These are phyloP conservation scores for Neobulgaria alba DNA, from an alignment of 2,329 filamentous ascomycete genomes.

Conservation along the genomic window DNA sequence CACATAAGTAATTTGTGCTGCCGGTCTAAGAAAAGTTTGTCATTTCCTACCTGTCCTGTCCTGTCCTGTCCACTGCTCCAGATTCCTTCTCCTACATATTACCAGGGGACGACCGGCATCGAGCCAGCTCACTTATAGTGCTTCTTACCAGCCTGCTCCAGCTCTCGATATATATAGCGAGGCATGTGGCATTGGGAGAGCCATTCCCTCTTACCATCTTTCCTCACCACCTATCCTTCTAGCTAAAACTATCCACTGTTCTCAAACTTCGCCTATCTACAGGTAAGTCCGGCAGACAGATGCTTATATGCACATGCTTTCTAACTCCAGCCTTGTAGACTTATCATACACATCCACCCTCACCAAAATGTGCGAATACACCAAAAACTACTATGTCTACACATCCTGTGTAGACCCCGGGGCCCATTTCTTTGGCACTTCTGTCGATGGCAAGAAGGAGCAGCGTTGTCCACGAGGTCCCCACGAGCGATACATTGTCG, in stretches of 20 bases:
- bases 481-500: constrained; percentile 66
- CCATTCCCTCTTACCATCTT: too few species aligned
- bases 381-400: constrained; percentile 72
- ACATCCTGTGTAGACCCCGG: constrained; percentile 60
- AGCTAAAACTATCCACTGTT: too few species aligned
- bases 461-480: constrained; percentile 53
- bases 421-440: constrained; percentile 62
- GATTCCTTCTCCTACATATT: not conserved
- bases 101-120: not conserved
- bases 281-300: too few species aligned
- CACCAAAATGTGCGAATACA: constrained; percentile 48
- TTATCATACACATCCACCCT: not conserved
- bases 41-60: not conserved
- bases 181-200: not conserved
- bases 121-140: not conserved
- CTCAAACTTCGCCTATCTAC: too few species aligned
- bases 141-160: not conserved
- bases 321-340: not conserved
- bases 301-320: too few species aligned
- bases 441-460: constrained; percentile 55
- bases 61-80: not conserved
- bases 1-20: not conserved
- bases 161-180: not conserved
- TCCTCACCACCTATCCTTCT: too few species aligned
- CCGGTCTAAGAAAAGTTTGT: not conserved